Conservation (phyloP, 805 yeast genomes). For the Myxozyma neglecta region DNA sequence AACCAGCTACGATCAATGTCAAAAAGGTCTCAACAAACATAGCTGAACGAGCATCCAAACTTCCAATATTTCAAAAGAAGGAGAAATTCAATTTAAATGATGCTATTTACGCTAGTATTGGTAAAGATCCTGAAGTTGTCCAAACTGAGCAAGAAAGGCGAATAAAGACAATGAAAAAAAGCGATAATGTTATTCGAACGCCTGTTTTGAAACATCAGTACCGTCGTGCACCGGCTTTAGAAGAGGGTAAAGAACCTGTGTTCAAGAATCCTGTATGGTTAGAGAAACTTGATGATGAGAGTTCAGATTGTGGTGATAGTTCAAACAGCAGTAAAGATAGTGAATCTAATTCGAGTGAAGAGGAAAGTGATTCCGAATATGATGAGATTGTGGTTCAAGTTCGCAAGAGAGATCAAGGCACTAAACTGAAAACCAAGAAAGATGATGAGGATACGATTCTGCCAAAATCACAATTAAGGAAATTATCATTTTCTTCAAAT, state of each 20-base stretch:
- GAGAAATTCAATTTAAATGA: slow-evolving; percentile 18
- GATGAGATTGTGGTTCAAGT: slow-evolving; percentile 1
- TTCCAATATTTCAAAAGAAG: slow-evolving; percentile 4
- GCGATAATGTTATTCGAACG: slow-evolving; percentile 1
- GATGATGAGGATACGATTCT: no score
- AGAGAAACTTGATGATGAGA: neutral
- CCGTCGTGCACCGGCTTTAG: neutral
- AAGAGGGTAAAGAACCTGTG: neutral
- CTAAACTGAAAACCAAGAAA: neutral
- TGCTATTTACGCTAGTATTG: slow-evolving; percentile 19
- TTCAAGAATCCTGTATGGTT: slow-evolving; percentile 11
- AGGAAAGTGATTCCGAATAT: neutral
- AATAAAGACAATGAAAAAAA: slow-evolving; percentile 1
- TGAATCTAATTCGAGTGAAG: neutral
- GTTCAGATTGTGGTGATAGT: neutral
- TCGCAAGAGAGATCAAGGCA: neutral
- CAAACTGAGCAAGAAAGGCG: slow-evolving; percentile 15
- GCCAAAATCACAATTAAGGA: neutral
- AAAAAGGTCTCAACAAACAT: neutral
- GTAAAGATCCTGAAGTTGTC: slow-evolving; percentile 17
- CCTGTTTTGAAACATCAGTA: neutral
- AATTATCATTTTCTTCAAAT: neutral
- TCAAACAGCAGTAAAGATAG: neutral
- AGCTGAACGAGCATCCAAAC: neutral
- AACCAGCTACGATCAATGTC: neutral